Evolutionary conservation across 148 eudicot genomes (phyloP), one percentile per base, ranked within the genome.

Genomic region (Nepenthes gracilis): DNA sequence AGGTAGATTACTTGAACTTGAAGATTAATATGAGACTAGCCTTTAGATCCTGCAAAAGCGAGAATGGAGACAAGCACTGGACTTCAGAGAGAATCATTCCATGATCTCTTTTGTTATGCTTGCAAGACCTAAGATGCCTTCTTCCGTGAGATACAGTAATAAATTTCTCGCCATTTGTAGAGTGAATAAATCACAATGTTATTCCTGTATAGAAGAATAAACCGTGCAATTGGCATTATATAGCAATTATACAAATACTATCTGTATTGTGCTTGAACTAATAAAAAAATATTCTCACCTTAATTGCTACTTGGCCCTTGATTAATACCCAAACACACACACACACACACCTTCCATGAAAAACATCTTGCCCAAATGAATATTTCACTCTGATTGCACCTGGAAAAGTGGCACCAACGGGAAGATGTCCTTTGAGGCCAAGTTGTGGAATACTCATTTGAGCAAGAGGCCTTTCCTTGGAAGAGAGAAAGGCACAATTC

Each of bases 1-100:
- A 86, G 91, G 96, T 93, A 47, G 96, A 93, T 68, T 86, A 88
- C 79, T 56, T 89, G 73, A 89, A 93, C 70, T 61, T 88, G 70
- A 93, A 88, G 84, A 81, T 71, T 37, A 81, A 84, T 59, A 77
- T 70, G 51, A 84, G 82, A 71, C 65, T 74, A 54, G 45, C 58
- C 56, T 86, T 76, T 62, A 69, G 57, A 60, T 66, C 74, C 12
- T 61, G 67, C 71, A 67, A 55, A 59, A 68, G 43, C 54, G 51
- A 11, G 59, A 67, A n/a, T 43, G 85, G 82, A 36, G 77, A 75
- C 60, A 83, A 74, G 74, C 38, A 62, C 13, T 89, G 94, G 94
- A 78, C 64, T 56, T 64, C 78, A 36, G 80, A 78, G 58, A 75
- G 43, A 62, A 55, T 86, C 50, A 89, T 78, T 55, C 87, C 97